Percentiles rank a stretch among this genome's conserved stretches.
Conservation (phyloP, 441 rosid species). For the Gossypium schwendimanii region DNA sequence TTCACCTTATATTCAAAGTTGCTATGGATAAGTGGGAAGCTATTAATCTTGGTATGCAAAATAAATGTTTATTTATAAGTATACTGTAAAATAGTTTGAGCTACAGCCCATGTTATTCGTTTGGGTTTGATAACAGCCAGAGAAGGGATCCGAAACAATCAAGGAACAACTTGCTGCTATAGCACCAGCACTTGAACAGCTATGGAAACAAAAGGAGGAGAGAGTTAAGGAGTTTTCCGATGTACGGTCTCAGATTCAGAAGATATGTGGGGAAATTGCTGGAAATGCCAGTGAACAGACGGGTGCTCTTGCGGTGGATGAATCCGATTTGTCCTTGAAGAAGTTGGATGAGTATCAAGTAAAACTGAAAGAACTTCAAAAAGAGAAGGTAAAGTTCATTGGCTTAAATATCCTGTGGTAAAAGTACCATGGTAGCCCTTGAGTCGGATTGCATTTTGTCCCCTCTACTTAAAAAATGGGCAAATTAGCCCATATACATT, state of each 20-base stretch:
- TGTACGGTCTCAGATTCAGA: conserved; percentile 80
- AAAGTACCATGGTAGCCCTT: no score
- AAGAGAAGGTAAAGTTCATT: conserved; percentile 61
- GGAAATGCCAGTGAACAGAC: conserved; percentile 46
- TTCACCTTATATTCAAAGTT: conserved; percentile 4
- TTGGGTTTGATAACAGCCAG: conserved; percentile 49
- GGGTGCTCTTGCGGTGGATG: conserved; percentile 61
- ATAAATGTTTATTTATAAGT: not conserved
- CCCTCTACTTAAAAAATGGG: no score
- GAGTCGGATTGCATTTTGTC: no score
- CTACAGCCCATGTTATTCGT: conserved; percentile 8
- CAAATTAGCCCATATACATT: no score
- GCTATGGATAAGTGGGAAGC: not conserved
- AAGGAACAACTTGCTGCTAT: conserved; percentile 90
- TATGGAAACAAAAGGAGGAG: conserved; percentile 88
- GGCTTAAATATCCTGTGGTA: not conserved
- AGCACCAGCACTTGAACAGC: conserved; percentile 81
- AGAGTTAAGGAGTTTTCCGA: conserved; percentile 80
- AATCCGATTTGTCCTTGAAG: conserved; percentile 73
- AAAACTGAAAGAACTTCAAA: conserved; percentile 87
- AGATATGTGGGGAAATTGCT: conserved; percentile 82
- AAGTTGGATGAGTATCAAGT: conserved; percentile 71
- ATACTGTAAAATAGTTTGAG: not conserved
- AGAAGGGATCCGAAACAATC: conserved; percentile 72
- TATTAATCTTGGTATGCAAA: not conserved